phyloP scores from a whole-genome alignment of 1,284 basidiomycete species.

The Ceratobasidium sp. region DNA sequence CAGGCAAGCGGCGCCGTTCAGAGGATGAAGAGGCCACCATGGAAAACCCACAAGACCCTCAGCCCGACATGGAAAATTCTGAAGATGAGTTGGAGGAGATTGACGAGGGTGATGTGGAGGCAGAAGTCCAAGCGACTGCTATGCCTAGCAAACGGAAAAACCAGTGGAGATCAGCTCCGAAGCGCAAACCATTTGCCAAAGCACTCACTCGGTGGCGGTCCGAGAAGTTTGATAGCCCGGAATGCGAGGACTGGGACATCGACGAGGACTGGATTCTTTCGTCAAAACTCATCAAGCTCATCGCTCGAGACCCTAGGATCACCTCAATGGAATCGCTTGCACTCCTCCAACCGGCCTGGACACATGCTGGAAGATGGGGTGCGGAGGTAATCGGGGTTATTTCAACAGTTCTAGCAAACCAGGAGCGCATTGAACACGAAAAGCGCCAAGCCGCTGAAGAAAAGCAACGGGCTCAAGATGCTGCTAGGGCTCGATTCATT shows the following conservation, averaged over 20 bases:
- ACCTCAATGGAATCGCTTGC: neutral
- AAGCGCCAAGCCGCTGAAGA: neutral
- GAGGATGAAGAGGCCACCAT: too few species aligned
- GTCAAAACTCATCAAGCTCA: neutral
- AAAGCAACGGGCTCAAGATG: too few species aligned
- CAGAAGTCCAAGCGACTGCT: too few species aligned
- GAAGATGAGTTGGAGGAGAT: too few species aligned
- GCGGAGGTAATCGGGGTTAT: neutral
- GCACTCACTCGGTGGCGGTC: neutral
- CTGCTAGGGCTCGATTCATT: too few species aligned
- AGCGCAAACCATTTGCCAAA: neutral
- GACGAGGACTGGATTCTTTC: neutral
- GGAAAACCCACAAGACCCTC: too few species aligned
- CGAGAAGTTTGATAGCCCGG: neutral
- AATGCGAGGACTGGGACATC: neutral
- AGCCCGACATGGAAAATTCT: too few species aligned
- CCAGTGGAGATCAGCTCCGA: neutral
- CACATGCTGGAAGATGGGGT: neutral
- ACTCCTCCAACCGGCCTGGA: neutral
- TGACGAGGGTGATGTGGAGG: too few species aligned
- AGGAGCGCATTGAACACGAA: neutral
- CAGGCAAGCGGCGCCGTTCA: neutral
- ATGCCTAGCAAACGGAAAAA: too few species aligned
- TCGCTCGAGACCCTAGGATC: neutral
- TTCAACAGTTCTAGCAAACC: neutral